These are phyloP conservation scores for Sporothrix mexicana DNA, from an alignment of 2,329 filamentous ascomycete genomes.

Conservation along the genomic window DNA sequence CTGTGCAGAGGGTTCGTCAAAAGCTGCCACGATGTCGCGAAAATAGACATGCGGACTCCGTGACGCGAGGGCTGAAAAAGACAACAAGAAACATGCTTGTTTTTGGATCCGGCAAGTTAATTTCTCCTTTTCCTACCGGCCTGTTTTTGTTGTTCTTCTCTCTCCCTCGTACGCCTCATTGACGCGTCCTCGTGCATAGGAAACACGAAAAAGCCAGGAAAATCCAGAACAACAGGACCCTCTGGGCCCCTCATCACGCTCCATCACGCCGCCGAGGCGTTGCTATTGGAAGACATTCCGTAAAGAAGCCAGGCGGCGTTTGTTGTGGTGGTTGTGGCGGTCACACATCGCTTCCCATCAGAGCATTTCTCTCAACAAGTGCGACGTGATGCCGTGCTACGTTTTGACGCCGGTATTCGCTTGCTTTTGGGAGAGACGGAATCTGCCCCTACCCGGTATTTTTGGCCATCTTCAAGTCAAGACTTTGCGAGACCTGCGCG, in stretches of 20 bases:
- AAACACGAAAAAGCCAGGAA: neutral
- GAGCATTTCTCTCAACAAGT: conserved; percentile 6
- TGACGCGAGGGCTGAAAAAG: neutral
- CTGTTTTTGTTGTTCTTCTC: neutral
- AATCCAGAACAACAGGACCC: neutral
- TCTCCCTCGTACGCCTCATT: neutral
- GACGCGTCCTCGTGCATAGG: conserved; percentile 17
- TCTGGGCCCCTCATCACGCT: neutral
- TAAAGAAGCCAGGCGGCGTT: neutral
- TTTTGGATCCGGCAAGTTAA: neutral
- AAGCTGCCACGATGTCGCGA: neutral
- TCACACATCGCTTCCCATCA: neutral
- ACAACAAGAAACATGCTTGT: neutral
- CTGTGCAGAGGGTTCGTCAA: neutral
- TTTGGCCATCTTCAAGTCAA: neutral
- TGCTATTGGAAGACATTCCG: neutral
- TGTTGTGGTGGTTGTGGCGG: neutral
- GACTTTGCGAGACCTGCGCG: neutral
- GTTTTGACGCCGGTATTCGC: conserved; percentile 22
- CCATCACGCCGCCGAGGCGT: neutral
- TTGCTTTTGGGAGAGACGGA: neutral
- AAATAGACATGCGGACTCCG: conserved; percentile 11
- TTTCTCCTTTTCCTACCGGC: neutral
- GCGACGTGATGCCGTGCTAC: conserved; percentile 18
- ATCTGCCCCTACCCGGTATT: neutral